These are phyloP conservation scores for Talaromyces thailandensis DNA, from an alignment of 495 filamentous ascomycete genomes.

Conservation along the genomic window DNA sequence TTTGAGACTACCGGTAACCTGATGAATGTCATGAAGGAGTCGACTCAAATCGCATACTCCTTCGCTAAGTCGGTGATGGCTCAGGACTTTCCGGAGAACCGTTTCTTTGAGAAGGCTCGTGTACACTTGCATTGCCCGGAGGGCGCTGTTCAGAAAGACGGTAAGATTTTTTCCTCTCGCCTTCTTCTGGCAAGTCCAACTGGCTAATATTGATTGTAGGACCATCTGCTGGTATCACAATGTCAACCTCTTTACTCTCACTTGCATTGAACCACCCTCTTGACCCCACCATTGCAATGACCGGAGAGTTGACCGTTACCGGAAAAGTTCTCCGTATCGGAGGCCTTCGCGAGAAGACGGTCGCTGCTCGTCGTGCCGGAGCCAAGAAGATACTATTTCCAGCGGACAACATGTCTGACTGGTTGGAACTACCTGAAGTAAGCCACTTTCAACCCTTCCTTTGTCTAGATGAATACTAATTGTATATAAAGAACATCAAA, in stretches of 20 bases:
- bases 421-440: slow-evolving; percentile 95
- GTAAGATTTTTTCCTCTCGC: slow-evolving; percentile 25
- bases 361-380: slow-evolving; percentile 87
- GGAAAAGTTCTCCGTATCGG: slow-evolving; percentile 96
- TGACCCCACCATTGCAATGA: slow-evolving; percentile 91
- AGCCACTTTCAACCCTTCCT: slow-evolving; percentile 22
- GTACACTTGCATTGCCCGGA: slow-evolving; percentile 97
- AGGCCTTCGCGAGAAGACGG: slow-evolving; percentile 96
- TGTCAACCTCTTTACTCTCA: slow-evolving; percentile 86
- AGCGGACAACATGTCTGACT: slow-evolving; percentile 87
- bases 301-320: slow-evolving; percentile 93
- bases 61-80: slow-evolving; percentile 89
- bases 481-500: slow-evolving; percentile 76
- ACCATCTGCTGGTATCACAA: slow-evolving; percentile 91
- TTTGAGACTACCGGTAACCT: slow-evolving; percentile 90
- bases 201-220: slow-evolving; percentile 21
- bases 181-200: background rate
- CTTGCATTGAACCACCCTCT: slow-evolving; percentile 71
- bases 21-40: slow-evolving; percentile 97
- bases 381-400: slow-evolving; percentile 96
- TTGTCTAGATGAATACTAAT: background rate
- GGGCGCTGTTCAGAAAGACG: slow-evolving; percentile 93
- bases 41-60: slow-evolving; percentile 85
- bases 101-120: slow-evolving; percentile 93
- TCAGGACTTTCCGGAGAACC: slow-evolving; percentile 73